Evolutionary conservation across 2,329 filamentous ascomycete species (phyloP).

Genomic region (Sporothrix pseudoabietina): DNA sequence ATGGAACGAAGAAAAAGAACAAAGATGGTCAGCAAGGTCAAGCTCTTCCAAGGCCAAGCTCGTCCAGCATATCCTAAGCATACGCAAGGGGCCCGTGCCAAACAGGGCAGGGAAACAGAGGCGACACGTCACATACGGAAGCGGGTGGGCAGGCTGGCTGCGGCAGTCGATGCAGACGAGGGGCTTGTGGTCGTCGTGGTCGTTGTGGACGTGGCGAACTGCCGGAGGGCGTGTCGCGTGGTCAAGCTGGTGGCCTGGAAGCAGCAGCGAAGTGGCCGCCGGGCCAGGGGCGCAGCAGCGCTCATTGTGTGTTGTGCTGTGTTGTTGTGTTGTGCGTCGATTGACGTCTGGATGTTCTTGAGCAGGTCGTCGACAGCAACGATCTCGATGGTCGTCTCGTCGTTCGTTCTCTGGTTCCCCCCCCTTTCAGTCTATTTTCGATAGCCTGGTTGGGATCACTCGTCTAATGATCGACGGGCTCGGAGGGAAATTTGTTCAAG

Average conservation of each 20-base stretch:
- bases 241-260: conserved; percentile 1
- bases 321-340: background rate
- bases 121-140: conserved; percentile 23
- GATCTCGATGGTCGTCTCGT: background rate
- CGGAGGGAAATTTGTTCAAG: conserved; percentile 23
- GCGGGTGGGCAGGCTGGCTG: conserved; percentile 11
- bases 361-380: background rate
- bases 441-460: conserved; percentile 20
- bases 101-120: background rate
- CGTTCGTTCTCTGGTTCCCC: background rate
- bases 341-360: background rate
- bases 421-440: conserved; percentile 8
- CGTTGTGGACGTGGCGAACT: conserved; percentile 27
- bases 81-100: background rate
- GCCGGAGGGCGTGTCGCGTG: conserved; percentile 25
- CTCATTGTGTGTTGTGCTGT: conserved; percentile 15
- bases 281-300: conserved; percentile 30
- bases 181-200: background rate
- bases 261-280: conserved; percentile 32
- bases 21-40: conserved; percentile 23
- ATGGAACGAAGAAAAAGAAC: background rate
- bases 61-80: background rate
- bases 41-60: background rate
- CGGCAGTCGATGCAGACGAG: background rate
- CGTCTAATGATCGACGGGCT: conserved; percentile 23